A percentile compares a stretch with the other conserved stretches of the same genome.
Evolutionary conservation across 2,329 filamentous ascomycete species (phyloP).

Genomic region (Penicillium polonicum): DNA sequence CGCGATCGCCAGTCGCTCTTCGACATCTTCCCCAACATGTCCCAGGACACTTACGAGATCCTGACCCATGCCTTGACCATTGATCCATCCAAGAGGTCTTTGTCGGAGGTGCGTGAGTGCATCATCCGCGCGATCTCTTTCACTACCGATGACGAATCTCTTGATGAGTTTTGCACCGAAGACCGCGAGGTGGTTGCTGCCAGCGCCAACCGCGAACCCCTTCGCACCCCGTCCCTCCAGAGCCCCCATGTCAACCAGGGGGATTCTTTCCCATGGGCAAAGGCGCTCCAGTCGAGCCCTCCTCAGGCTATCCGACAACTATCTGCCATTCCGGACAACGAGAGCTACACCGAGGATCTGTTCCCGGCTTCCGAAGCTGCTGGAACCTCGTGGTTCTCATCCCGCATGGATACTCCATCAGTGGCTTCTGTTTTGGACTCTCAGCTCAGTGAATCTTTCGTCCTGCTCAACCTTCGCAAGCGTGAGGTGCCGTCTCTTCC

Average conservation of each 20-base stretch:
- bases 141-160: conserved; percentile 84
- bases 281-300: conserved; percentile 76
- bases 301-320: conserved; percentile 74
- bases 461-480: conserved; percentile 60
- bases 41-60: conserved; percentile 94
- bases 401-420: conserved; percentile 73
- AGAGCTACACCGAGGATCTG: conserved; percentile 78
- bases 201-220: conserved; percentile 84
- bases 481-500: conserved; percentile 47
- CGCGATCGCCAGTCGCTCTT: conserved; percentile 94
- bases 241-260: conserved; percentile 73
- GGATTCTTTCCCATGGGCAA: conserved; percentile 92
- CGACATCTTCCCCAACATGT: conserved; percentile 98
- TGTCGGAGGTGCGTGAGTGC: conserved; percentile 73
- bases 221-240: conserved; percentile 92
- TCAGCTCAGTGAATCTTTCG: conserved; percentile 75
- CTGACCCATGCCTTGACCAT: conserved; percentile 86
- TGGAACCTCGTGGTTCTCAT: conserved; percentile 71
- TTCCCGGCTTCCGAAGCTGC: conserved; percentile 73
- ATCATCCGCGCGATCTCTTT: conserved; percentile 81
- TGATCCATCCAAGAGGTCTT: conserved; percentile 83
- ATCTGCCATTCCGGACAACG: conserved; percentile 76
- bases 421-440: conserved; percentile 83
- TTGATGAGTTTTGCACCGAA: conserved; percentile 90
- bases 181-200: conserved; percentile 75